Base-by-base conservation (phyloP, 2,329 filamentous ascomycete genomes). In the Magnaporthiopsis poae region DNA sequence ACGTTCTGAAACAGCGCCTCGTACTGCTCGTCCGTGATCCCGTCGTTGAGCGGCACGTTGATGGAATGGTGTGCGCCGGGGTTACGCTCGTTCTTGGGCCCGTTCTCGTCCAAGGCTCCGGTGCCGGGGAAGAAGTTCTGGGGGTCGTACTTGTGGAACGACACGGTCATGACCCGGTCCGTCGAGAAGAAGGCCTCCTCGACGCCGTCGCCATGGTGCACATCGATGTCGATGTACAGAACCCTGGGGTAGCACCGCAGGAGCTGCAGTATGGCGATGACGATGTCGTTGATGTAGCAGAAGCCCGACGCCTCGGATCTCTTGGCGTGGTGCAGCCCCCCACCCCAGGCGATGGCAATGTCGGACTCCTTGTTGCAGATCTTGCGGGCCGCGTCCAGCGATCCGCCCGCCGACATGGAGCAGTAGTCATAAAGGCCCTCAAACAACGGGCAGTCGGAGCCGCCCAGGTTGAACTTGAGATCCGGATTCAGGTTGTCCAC, bases 271-370 rank as follows among this genome's bases (percentile, higher is more conserved):
- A 97, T 95, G 52, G 90, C 92, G 62, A 99, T 85, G 67, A 98
- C 95, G 72, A 98, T 98, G 77, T 99, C 95, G 77, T 99, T 99
- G 79, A 98, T 92, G 79, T 99, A 99, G 80, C 95, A 99, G 78
- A 99, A 99, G 0, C 95, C 95, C 18, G 90, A 94, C 0, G 95
- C 94, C 78, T 96, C 92, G 65, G 89, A 87, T 75, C 94, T 95
- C 78, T 98, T 97, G 62, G 95, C 95, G 74, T 99, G 95, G 77
- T 99, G 95, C 36, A 99, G 84, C 13, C 95, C 95, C 52, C 95
- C 95, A 25, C 92, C 95, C 95, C 95, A 99, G 73, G 96, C 96
- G 74, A 99, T 92, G 66, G 95, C 95, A 74, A 99, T 97, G 74
- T 98, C 91, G 36, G 92, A 92, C 78, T 96, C 90, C 63, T 88